Evolutionary conservation across 176 grass and related monocot genomes (phyloP), one percentile per base, ranked within the genome.

Genomic region (Hordeum marinum): DNA sequence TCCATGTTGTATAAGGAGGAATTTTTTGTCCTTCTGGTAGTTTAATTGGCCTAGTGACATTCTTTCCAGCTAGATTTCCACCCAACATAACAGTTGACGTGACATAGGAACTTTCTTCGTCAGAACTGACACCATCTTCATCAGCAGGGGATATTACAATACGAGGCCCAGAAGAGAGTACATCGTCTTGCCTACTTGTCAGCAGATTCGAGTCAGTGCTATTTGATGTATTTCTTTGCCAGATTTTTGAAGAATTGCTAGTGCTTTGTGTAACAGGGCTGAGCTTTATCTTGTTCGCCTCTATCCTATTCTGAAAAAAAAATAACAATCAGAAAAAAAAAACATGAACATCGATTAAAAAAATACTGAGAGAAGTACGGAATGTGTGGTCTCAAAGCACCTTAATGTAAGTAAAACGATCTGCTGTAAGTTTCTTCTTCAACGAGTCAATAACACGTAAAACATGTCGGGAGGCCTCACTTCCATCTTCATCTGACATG

Each of bases 1-100:
- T 95, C 96, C 96, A 98, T 78, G 96, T 98, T 29, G 96, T 94
- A 81, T 98, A 98, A 74, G 91, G 91, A 34, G 96, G 93, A 77
- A 94, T 74, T 71, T 92, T 95, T 37, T 78, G 18, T 42, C 89
- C 83, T 86, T 98, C 96, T 34, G 78, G 86, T 32, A 98, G 77
- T 94, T 94, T 95, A 86, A 98, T 76, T 17, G 84, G 78, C 63
- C 86, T 86, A 82, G 94, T 85, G 24, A 72, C 76, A 86, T 87
- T 95, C 86, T 94, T 95, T 24, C 68, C 58, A 46, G 88, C 86
- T 31, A 87, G 52, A 87, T 86, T 98, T 84, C 88, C 91, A 52
- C 91, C 93, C 37, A 94, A 75, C 85, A 94, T 82, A 81, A 81
- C 87, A 80, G 76, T 89, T 15, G 91, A 92, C 37, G 95, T 72